Conservation (phyloP, 805 yeast species). For the Wilhelminamyces savonicus region DNA sequence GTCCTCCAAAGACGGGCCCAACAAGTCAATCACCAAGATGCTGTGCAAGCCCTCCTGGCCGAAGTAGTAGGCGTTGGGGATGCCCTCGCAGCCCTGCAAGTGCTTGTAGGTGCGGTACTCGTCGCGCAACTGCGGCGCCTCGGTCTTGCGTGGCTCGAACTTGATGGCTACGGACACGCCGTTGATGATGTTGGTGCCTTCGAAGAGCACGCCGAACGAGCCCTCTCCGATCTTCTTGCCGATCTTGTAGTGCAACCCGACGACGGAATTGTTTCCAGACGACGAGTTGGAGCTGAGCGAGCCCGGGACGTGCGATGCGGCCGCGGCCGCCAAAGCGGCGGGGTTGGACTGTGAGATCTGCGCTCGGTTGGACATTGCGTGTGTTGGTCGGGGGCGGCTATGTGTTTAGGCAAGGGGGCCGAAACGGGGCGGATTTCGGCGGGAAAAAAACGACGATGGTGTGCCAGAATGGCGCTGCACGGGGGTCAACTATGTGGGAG, state of each 20-base stretch:
- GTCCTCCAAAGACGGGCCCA: constrained; percentile 95
- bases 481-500: too few species aligned
- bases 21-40: constrained; percentile 84
- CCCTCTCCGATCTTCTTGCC: constrained; percentile 99
- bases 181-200: constrained; percentile 88
- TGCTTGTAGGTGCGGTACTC: constrained; percentile 94
- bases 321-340: constrained; percentile 33
- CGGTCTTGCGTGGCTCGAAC: constrained; percentile 94
- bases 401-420: too few species aligned
- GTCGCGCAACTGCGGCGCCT: constrained; percentile 95
- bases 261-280: too few species aligned
- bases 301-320: constrained; percentile 20
- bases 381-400: too few species aligned
- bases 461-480: too few species aligned
- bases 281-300: constrained; percentile 32
- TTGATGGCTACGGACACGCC: constrained; percentile 94
- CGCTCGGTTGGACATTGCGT: too few species aligned
- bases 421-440: too few species aligned
- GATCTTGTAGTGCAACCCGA: constrained; percentile 92
- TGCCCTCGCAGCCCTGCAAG: constrained; percentile 73
- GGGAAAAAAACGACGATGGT: too few species aligned
- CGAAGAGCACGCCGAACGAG: constrained; percentile 95
- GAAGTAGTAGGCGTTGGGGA: constrained; percentile 95
- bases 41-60: constrained; percentile 98
- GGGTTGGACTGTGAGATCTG: too few species aligned